phyloP scores from a whole-genome alignment of 495 filamentous ascomycete genomes.

The Pseudoneurospora amorphoporcata region DNA sequence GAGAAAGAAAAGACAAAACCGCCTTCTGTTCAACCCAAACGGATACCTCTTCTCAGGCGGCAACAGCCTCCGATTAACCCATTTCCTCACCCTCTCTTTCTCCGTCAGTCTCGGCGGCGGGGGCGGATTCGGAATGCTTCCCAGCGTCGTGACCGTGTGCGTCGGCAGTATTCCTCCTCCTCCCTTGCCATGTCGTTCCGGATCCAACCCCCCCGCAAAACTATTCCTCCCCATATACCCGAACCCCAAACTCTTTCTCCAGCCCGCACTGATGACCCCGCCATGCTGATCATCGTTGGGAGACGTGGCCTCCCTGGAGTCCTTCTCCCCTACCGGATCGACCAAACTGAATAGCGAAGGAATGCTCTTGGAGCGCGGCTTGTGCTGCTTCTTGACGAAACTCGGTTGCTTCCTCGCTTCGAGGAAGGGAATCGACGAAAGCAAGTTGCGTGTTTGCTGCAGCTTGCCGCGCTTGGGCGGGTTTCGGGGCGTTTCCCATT shows the following conservation, averaged over 20 bases:
- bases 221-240: not conserved
- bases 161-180: not conserved
- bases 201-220: not conserved
- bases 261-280: not conserved
- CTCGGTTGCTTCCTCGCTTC: not conserved
- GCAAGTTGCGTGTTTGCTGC: not conserved
- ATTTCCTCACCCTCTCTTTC: not conserved
- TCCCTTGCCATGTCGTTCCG: not conserved
- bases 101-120: not conserved
- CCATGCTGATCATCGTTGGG: not conserved
- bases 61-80: not conserved
- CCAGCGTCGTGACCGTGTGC: not conserved
- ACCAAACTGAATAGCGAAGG: not conserved
- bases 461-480: constrained; percentile 22
- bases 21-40: not conserved
- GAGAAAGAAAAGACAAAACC: not conserved
- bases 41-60: not conserved
- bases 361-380: not conserved
- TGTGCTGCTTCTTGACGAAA: not conserved
- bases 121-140: not conserved
- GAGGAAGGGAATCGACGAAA: not conserved
- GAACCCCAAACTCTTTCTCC: not conserved
- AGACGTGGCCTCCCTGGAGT: not conserved
- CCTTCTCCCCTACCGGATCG: not conserved
- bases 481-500: constrained; percentile 28